Conservation (phyloP, 2,329 filamentous ascomycete species). For the Rutstroemia sydowiana region DNA sequence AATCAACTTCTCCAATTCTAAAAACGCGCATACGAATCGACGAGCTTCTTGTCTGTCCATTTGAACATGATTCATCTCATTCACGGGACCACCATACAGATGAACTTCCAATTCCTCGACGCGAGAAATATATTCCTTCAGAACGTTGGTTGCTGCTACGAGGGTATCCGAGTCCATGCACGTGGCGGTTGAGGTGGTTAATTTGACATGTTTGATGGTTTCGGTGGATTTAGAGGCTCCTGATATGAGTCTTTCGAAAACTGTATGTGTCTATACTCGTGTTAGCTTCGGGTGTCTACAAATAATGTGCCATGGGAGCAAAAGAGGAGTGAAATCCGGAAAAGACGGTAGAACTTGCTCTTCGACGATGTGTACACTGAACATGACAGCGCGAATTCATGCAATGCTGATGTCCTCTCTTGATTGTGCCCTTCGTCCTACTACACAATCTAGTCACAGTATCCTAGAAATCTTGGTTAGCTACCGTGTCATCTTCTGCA, state of each 20-base stretch:
- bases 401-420: conserved; percentile 6
- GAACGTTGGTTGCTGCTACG: conserved; percentile 2
- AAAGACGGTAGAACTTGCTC: not conserved
- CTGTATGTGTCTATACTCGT: not conserved
- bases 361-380: not conserved
- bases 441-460: not conserved
- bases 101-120: not conserved
- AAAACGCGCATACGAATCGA: not conserved
- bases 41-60: not conserved
- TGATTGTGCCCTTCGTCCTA: not conserved
- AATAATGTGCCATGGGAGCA: no score
- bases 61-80: not conserved
- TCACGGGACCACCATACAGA: not conserved
- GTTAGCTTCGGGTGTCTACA: not conserved
- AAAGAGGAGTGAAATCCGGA: no score
- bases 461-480: no score
- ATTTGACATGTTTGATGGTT: not conserved
- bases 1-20: not conserved
- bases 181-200: not conserved
- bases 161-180: conserved; percentile 6
- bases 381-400: conserved; percentile 2
- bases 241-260: not conserved
- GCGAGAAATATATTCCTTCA: not conserved
- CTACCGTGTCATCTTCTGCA: no score
- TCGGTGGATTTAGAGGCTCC: not conserved